A percentile compares a stretch with the other conserved stretches of the same genome.
These are phyloP conservation scores for Kluyveromyces sp. DNA, from an alignment of 1,139 yeast genomes.

Conservation along the genomic window DNA sequence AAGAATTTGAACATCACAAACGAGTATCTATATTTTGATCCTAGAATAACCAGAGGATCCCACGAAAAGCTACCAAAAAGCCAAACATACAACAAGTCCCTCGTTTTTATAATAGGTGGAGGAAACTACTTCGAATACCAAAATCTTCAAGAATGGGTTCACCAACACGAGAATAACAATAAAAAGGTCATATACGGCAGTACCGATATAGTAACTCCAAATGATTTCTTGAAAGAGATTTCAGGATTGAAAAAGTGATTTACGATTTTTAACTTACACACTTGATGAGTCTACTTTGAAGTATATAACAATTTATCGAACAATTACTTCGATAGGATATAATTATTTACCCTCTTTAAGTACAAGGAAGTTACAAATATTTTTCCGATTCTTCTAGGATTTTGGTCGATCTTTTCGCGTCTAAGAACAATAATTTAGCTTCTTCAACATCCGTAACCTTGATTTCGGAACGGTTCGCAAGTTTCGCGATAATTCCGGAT, in stretches of 20 bases:
- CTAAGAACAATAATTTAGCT: constrained; percentile 77
- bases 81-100: constrained; percentile 68
- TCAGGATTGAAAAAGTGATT: constrained; percentile 19
- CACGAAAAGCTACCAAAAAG: constrained; percentile 85
- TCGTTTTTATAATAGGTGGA: constrained; percentile 93
- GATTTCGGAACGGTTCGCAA: constrained; percentile 67
- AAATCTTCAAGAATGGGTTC: constrained; percentile 85
- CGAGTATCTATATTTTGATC: constrained; percentile 85
- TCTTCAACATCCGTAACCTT: constrained; percentile 71
- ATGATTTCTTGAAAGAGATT: constrained; percentile 68
- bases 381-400: constrained; percentile 46
- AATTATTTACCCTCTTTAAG: too few relatives aligned
- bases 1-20: constrained; percentile 66
- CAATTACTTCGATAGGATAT: too few relatives aligned
- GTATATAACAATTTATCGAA: not conserved
- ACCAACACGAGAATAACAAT: constrained; percentile 31
- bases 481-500: constrained; percentile 71
- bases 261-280: not conserved
- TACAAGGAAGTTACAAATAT: constrained; percentile 19
- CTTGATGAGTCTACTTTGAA: constrained; percentile 34
- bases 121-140: constrained; percentile 93
- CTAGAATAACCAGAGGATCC: constrained; percentile 77
- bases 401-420: constrained; percentile 77
- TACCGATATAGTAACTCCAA: constrained; percentile 72
- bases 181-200: constrained; percentile 76